Percentiles rank a stretch among this genome's conserved stretches.
Conservation (phyloP, 805 yeast species). For the Metschnikowia borealis region DNA sequence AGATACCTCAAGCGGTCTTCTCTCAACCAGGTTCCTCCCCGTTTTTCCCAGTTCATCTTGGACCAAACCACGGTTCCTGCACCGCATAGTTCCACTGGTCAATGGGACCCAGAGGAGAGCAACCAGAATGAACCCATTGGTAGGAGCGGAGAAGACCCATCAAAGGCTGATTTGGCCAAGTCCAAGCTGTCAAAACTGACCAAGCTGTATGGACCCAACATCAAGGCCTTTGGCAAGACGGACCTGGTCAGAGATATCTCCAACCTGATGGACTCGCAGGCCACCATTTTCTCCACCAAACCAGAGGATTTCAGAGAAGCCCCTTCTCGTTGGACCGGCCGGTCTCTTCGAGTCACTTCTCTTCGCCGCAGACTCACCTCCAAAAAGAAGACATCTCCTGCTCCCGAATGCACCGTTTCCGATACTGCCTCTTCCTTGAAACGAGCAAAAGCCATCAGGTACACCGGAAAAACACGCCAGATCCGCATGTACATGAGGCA, state of each 20-base stretch:
- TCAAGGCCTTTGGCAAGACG: background rate
- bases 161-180: background rate
- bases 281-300: conserved; percentile 43
- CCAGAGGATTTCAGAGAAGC: conserved; percentile 13
- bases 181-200: too few relatives aligned
- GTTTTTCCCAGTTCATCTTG: conserved; percentile 38
- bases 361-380: background rate
- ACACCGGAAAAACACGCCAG: background rate
- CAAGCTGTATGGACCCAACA: background rate
- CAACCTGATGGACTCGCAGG: conserved; percentile 40
- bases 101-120: background rate
- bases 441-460: background rate
- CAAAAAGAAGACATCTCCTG: too few relatives aligned
- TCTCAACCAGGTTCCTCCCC: conserved; percentile 35
- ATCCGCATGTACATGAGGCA: conserved; percentile 1
- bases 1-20: background rate
- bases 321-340: background rate
- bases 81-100: background rate
- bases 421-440: background rate
- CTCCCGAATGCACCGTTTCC: too few relatives aligned
- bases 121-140: background rate
- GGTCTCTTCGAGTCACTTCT: background rate
- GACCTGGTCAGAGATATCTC: conserved; percentile 26
- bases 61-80: conserved; percentile 25
- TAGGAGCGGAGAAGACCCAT: background rate